phyloP scores from a whole-genome alignment of 1,139 yeast species.

The Yamadazyma jaroonii region DNA sequence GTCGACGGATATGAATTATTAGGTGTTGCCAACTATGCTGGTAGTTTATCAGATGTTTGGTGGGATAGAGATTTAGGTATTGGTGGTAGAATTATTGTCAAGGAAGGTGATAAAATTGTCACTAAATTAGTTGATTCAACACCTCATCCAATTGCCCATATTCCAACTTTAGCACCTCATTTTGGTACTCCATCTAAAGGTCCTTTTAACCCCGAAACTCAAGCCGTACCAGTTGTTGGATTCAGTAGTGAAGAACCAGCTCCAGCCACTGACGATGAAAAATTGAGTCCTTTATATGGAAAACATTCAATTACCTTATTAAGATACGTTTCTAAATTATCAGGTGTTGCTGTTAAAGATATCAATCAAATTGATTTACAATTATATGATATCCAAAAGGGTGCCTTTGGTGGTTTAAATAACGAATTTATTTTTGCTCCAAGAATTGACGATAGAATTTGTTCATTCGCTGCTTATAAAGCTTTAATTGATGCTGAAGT shows the following conservation, averaged over 20 bases:
- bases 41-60: constrained; percentile 36
- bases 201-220: constrained; percentile 39
- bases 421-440: constrained; percentile 43
- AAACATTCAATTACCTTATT: constrained; percentile 37
- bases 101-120: constrained; percentile 20
- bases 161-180: constrained; percentile 44
- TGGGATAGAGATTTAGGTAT: constrained; percentile 46
- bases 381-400: constrained; percentile 40
- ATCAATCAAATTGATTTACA: constrained; percentile 39
- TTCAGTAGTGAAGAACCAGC: constrained; percentile 20
- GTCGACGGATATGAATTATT: constrained; percentile 41
- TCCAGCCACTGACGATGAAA: constrained; percentile 31
- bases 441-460: constrained; percentile 44
- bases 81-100: constrained; percentile 42
- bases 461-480: constrained; percentile 40
- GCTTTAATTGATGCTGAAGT: constrained; percentile 28
- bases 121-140: constrained; percentile 33
- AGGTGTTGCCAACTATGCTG: constrained; percentile 45
- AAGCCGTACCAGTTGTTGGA: constrained; percentile 43
- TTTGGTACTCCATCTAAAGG: constrained; percentile 32
- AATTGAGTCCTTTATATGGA: constrained; percentile 32
- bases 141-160: constrained; percentile 39
- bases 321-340: constrained; percentile 31
- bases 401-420: constrained; percentile 39
- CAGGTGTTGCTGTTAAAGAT: constrained; percentile 23